Base-by-base conservation (phyloP, 1,284 basidiomycete species). In the Peniophora sp. region DNA sequence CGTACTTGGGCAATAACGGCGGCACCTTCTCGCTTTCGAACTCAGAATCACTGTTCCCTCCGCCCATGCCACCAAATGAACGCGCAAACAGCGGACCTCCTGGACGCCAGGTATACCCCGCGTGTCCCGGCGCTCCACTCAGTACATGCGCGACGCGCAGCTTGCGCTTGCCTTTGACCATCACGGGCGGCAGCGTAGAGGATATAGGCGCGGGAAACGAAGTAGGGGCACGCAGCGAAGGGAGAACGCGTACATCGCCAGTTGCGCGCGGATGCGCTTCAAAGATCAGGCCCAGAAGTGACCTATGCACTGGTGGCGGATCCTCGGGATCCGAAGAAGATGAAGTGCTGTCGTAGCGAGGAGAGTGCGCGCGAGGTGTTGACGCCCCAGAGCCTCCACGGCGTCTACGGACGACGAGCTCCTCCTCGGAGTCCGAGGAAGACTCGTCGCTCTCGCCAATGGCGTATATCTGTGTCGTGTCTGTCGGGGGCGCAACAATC, bases 1-100 rank as follows among this genome's bases (percentile, higher is more conserved):
- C 44, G 19, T 20, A 45, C 44, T 24, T 25, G 10, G 44, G 44
- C 44, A 45, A 20, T 3, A 25, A 8, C 10, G 17, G n/a, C 10
- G 44, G 23, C 20, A 23, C 23, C 6, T 24, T 16, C 44, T 45
- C 44, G 20, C 22, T 20, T 20, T 45, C 44, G 20, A 14, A 14
- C 20, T 25, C 23, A 32, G 27, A 32, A 32, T 32, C 27, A 32
- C 27, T 32, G 10, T 24, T n/a, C 20, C 24, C 44, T 20, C 20
- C 44, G n/a, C 38, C 47, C 47, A 48, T 25, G 24, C 53, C 53
- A 22, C 54, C 47, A 46, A 63, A 63, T 24, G 56, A 58, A 43
- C 54, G 53, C 10, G 62, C 62, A 52, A 64, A 64, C 6, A 63
- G 56, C 9, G 61, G 61, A 19, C 60, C 59, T 17, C 62, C 62